These are phyloP conservation scores for Murraya koenigii DNA, from an alignment of 345 rosid species.

Conservation along the genomic window DNA sequence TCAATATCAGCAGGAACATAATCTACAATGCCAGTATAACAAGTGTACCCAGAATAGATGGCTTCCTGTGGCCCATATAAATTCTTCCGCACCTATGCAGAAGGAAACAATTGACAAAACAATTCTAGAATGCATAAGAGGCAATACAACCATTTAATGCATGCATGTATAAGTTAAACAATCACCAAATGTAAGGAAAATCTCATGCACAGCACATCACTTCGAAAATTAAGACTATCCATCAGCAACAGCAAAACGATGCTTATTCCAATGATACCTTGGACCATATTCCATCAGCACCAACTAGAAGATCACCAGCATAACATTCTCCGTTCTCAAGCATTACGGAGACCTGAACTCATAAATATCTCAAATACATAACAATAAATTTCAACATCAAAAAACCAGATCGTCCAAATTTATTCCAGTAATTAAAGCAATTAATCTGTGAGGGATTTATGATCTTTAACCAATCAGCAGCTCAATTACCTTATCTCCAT, in stretches of 20 bases:
- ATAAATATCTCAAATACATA: slow-evolving; percentile 17
- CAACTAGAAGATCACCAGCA: slow-evolving; percentile 89
- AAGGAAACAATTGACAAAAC: not conserved
- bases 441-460: not conserved
- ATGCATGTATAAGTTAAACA: not conserved
- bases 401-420: not conserved
- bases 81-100: slow-evolving; percentile 64
- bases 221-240: not conserved
- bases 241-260: not conserved
- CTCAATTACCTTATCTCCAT: slow-evolving; percentile 62
- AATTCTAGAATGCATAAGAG: not conserved
- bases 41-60: slow-evolving; percentile 84
- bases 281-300: slow-evolving; percentile 98
- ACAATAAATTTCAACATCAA: not conserved
- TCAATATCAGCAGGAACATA: slow-evolving; percentile 88
- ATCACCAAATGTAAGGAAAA: not conserved
- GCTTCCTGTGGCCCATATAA: slow-evolving; percentile 74
- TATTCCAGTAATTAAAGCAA: not conserved
- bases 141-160: too few species aligned
- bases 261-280: slow-evolving; percentile 43
- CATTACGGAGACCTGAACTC: slow-evolving; percentile 60
- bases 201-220: too few species aligned
- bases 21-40: slow-evolving; percentile 92
- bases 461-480: not conserved
- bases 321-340: slow-evolving; percentile 71